Conservation (phyloP, 1,284 basidiomycete genomes). For the Tetrapyrgos nigripes region DNA sequence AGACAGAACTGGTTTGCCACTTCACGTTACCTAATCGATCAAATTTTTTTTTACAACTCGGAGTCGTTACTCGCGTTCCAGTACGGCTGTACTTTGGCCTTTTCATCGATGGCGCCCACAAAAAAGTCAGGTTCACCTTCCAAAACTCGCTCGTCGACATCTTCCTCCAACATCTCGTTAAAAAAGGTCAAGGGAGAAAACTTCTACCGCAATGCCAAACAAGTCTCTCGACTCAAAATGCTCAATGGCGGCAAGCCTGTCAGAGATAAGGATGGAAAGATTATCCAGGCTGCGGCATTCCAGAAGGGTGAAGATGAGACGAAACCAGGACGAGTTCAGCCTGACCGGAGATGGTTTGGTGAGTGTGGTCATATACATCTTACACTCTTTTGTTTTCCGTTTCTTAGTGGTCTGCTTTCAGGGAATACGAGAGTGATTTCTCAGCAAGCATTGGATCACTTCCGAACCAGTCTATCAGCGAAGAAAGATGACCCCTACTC, state of each 20-base stretch:
- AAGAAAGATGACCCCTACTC: constrained; percentile 95
- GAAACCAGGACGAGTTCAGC: constrained; percentile 87
- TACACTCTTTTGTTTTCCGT: not conserved
- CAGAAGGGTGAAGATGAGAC: constrained; percentile 92
- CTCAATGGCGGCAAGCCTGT: constrained; percentile 90
- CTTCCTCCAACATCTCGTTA: constrained; percentile 57
- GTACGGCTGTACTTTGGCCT: too few relatives aligned
- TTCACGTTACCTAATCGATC: not conserved
- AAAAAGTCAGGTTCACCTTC: constrained; percentile 47
- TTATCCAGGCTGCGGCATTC: constrained; percentile 91
- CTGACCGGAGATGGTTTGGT: constrained; percentile 97
- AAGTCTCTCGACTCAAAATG: constrained; percentile 86
- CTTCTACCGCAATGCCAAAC: constrained; percentile 93
- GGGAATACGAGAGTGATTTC: constrained; percentile 98
- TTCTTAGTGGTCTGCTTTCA: constrained; percentile 34
- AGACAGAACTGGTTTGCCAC: not conserved
- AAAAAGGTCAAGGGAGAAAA: constrained; percentile 90
- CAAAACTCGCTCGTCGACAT: constrained; percentile 62
- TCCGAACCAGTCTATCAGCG: constrained; percentile 82
- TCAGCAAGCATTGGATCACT: constrained; percentile 94
- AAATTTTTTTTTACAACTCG: not conserved
- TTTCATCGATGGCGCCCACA: constrained; percentile 59
- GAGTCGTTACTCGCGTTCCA: too few relatives aligned
- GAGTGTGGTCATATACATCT: constrained; percentile 36
- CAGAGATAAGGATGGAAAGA: constrained; percentile 88